These are phyloP conservation scores for Poa pratensis DNA, from an alignment of 176 grass and related monocot genomes.

Conservation along the genomic window DNA sequence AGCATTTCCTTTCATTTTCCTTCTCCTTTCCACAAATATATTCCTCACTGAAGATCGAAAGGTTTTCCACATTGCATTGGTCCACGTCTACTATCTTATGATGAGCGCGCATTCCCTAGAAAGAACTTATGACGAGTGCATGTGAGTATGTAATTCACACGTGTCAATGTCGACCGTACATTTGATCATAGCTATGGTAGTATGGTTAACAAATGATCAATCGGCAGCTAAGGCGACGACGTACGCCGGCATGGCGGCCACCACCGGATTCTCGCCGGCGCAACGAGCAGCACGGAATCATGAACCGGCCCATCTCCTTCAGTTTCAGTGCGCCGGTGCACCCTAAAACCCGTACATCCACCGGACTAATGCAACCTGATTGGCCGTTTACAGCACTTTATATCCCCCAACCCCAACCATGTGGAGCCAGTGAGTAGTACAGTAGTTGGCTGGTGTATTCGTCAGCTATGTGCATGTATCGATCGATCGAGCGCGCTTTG, in stretches of 20 bases:
- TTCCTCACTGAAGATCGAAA: background rate
- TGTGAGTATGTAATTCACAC: background rate
- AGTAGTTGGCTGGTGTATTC: background rate
- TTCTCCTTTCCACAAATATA: background rate
- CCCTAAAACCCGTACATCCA: slow-evolving; percentile 48
- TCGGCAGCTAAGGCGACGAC: slow-evolving; percentile 30
- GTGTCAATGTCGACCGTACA: slow-evolving; percentile 20
- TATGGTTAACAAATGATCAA: background rate
- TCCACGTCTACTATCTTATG: background rate
- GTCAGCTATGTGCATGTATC: background rate
- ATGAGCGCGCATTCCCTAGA: background rate
- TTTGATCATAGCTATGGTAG: background rate
- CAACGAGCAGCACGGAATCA: slow-evolving; percentile 32
- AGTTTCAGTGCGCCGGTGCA: slow-evolving; percentile 48
- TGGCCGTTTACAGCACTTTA: background rate
- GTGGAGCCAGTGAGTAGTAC: slow-evolving; percentile 47
- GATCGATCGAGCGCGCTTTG: slow-evolving; percentile 4
- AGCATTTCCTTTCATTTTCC: slow-evolving; percentile 13
- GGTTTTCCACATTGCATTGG: background rate
- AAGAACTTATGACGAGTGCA: background rate
- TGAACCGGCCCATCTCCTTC: slow-evolving; percentile 30
- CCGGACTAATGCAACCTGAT: slow-evolving; percentile 46
- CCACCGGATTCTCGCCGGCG: slow-evolving; percentile 50
- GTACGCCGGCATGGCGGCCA: slow-evolving; percentile 34
- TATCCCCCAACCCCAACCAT: slow-evolving; percentile 21